Evolutionary conservation across 1,139 yeast species (phyloP), one percentile per base, ranked within the genome.

Genomic region (Candida neerlandica): DNA sequence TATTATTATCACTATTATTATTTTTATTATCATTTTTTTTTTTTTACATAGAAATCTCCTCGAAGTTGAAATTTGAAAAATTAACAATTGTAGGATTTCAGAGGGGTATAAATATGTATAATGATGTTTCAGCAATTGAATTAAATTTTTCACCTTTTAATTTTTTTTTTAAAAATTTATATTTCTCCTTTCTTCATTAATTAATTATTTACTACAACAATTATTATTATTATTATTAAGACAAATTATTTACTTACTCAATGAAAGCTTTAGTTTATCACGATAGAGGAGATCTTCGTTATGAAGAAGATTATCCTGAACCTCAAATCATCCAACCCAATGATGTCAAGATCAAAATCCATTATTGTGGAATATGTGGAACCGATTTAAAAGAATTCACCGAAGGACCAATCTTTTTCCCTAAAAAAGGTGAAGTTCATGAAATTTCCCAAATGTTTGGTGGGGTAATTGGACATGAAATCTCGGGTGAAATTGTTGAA

Each of bases 361-460:
- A 77, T 10, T 82, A 70, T 65, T 79, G 84, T 57, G 87, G 86
- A 27, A 81, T 80, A 43, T 80, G 86, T 61, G 86, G 86, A 23
- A 69, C 82, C 0, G 87, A 82, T 59, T 60, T 82, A 23, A 83
- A 81, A 55, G 85, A 81, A 57, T 80, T 67, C 53, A 63, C 69
- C 38, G 80, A 75, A 29, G 84, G 81, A 1, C 83, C 85, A 4
- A 75, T 77, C 47, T 81, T 81, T 57, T 80, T 80, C 49, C 44
- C 44, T 11, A 26, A 23, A 5, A 55, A 55, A 32, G 49, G 58
- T n/a, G 61, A 58, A 16, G 48, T 52, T 9, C 59, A 62, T 47
- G 57, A 54, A 18, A 59, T 62, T 23, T 57, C 67, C 11, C 50
- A 57, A 41, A 47, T 48, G 29, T 54, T 58, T 11, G 51, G 53